Evolutionary conservation across 805 yeast species (phyloP), one percentile per base, ranked within the genome.

Genomic region (Candida quercuum): DNA sequence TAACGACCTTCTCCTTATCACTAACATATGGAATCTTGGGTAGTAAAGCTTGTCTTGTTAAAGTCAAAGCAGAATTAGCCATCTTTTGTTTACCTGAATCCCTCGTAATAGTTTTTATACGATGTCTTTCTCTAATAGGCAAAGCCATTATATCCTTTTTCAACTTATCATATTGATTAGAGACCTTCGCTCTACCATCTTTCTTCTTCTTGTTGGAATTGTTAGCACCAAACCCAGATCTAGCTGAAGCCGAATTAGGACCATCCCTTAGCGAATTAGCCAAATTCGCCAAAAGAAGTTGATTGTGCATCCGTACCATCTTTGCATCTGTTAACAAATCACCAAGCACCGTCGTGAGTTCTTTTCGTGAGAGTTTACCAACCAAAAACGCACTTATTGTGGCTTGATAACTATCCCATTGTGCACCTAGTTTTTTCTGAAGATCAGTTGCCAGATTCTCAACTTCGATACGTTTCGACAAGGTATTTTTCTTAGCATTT

Each of bases 351-450:
- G 67, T 63, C 43, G 77, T 75, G 38, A 91, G 67, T 59, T 91
- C 99, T 16, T 61, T 59, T 34, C 96, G 70, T 10, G 95, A 82
- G 15, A 88, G 65, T 56, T 80, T 82, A 5, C 96, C 96, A 27
- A 82, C 67, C 27, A 91, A 66, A 50, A 88, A 91, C 36, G 74
- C 64, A 35, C 91, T 78, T 18, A 93, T 71, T 5, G 86, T 71
- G 39, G 80, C 83, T 45, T 94, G 89, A 59, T 91, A 91, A 41
- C 72, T 73, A 44, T 82, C 91, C 99, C 99, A 91, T 33, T 52
- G 56, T 32, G 71, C 66, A 2, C 96, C 97, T 41, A 91, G 60
- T 42, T 72, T 69, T 37, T 71, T 71, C 46, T 86, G 89, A 44
- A 93, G 76, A 38, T 83, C 86, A 26, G 74, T 69, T 52, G 89